These are phyloP conservation scores for Opeltia flavorubescens DNA, from an alignment of 495 filamentous ascomycete genomes.

Conservation along the genomic window DNA sequence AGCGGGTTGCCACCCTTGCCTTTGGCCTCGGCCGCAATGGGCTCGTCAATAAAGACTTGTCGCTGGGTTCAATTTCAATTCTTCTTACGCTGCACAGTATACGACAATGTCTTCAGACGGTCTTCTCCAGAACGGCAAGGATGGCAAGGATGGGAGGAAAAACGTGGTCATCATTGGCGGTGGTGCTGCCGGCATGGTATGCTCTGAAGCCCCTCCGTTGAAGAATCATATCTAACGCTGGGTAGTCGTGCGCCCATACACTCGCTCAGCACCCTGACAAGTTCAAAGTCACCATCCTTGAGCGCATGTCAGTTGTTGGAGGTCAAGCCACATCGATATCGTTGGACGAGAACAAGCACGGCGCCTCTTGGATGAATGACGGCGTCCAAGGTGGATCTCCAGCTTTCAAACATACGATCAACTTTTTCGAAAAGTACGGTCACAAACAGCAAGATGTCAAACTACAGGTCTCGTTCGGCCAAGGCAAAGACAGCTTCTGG, in stretches of 20 bases:
- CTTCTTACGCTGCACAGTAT: background rate
- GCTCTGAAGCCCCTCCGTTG: background rate
- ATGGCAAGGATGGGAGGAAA: conserved; percentile 20
- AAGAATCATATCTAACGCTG: background rate
- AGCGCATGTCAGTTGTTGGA: conserved; percentile 52
- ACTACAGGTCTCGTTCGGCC: conserved; percentile 69
- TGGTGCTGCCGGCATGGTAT: conserved; percentile 49
- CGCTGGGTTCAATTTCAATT: background rate
- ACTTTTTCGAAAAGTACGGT: conserved; percentile 57
- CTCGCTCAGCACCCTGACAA: conserved; percentile 59
- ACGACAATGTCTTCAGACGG: conserved; percentile 3
- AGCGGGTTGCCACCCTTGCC: background rate
- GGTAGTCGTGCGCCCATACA: conserved; percentile 55
- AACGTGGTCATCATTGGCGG: conserved; percentile 47
- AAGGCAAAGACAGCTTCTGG: conserved; percentile 60
- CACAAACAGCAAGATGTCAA: conserved; percentile 54
- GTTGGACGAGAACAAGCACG: conserved; percentile 50
- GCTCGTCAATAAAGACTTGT: background rate
- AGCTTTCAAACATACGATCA: conserved; percentile 72
- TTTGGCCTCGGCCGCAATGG: background rate
- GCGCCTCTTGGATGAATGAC: conserved; percentile 68
- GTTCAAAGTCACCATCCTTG: conserved; percentile 63
- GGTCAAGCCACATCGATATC: conserved; percentile 71
- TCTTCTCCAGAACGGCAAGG: conserved; percentile 8
- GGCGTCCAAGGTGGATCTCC: conserved; percentile 71